phyloP scores from a whole-genome alignment of 2,329 filamentous ascomycete species.

The Ilyonectria destructans region DNA sequence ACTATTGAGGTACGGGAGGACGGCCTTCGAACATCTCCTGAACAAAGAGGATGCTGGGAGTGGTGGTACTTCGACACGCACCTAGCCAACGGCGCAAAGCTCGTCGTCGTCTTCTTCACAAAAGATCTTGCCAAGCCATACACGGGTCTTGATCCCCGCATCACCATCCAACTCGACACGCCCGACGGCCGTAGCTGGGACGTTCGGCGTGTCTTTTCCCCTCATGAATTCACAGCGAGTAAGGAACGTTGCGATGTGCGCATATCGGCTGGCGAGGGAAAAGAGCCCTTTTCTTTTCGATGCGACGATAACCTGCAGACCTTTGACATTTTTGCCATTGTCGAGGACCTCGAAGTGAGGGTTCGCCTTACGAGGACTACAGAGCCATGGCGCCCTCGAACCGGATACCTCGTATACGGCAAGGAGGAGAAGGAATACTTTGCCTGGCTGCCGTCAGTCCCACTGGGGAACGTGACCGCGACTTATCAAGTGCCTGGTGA shows the following conservation, averaged over 20 bases:
- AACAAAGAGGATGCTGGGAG: conserved; percentile 4
- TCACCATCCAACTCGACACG: conserved; percentile 16
- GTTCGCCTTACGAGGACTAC: not conserved
- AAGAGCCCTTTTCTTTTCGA: not conserved
- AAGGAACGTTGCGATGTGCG: not conserved
- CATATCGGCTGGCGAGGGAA: not conserved
- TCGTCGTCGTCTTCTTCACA: conserved; percentile 18
- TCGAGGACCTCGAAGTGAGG: not conserved
- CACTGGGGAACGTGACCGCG: not conserved
- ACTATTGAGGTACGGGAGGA: conserved; percentile 14
- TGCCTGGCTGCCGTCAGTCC: conserved; percentile 4
- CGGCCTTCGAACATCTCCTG: conserved; percentile 6
- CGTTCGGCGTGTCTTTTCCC: not conserved
- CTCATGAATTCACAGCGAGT: not conserved
- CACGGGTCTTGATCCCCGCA: conserved; percentile 9
- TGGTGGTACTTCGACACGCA: conserved; percentile 22
- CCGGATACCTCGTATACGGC: not conserved
- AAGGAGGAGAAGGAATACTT: not conserved
- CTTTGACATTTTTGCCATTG: not conserved
- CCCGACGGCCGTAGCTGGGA: conserved; percentile 19
- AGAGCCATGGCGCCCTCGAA: not conserved
- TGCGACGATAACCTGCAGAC: not conserved
- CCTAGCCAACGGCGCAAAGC: conserved; percentile 15
- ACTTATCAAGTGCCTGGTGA: not conserved
- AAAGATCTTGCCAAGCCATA: conserved; percentile 6